Evolutionary conservation across 192 early-diverging fungal genomes (phyloP).

Genomic region (Coemansia sp.): DNA sequence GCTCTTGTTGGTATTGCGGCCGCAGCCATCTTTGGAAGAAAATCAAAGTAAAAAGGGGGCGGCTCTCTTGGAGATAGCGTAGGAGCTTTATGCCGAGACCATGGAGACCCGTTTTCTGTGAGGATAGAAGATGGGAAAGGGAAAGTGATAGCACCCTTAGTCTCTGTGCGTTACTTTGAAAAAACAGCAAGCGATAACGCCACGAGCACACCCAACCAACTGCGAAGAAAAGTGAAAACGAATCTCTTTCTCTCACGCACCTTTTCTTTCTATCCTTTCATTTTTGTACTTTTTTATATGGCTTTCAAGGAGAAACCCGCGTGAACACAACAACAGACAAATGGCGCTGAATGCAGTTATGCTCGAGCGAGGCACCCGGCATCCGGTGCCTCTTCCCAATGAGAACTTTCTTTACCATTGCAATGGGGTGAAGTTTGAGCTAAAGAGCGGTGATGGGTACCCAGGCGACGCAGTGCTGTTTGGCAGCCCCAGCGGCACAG

Average conservation of each 20-base stretch:
- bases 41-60: slow-evolving; percentile 23
- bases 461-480: slow-evolving; percentile 25
- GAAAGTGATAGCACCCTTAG: no score
- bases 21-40: slow-evolving; percentile 47
- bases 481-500: slow-evolving; percentile 32
- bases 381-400: slow-evolving; percentile 42
- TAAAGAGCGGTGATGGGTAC: slow-evolving; percentile 37
- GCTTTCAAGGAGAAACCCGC: no score
- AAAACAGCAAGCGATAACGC: no score
- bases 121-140: no score
- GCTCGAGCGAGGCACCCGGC: slow-evolving; percentile 38
- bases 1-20: slow-evolving; percentile 63
- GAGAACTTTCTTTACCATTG: slow-evolving; percentile 55
- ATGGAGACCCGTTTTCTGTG: no score
- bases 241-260: neutral
- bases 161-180: no score
- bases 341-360: slow-evolving; percentile 51
- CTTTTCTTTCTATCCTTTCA: neutral
- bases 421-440: slow-evolving; percentile 52
- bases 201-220: no score
- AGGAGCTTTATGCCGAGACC: no score
- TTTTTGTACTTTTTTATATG: slow-evolving; percentile 1
- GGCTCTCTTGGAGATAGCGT: no score
- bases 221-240: no score
- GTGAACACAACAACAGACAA: neutral